Evolutionary conservation across 441 rosid genomes (phyloP).

Genomic region (Jatropha multifida): DNA sequence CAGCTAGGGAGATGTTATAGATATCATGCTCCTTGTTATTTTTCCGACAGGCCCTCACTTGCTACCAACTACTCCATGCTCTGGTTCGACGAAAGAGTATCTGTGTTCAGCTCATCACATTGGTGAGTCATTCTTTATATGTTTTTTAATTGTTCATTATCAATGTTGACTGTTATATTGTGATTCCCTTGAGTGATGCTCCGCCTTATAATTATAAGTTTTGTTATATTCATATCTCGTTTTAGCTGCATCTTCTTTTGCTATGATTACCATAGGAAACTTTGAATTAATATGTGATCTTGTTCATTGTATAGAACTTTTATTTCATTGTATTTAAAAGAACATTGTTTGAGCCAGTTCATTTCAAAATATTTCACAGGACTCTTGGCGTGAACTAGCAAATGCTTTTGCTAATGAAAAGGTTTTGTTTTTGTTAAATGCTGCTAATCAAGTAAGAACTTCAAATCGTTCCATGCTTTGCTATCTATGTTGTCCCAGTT

Average conservation of each 20-base stretch:
- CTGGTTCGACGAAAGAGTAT: conserved; percentile 80
- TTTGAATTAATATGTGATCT: background rate
- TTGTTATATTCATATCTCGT: background rate
- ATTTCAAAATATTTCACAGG: conserved; percentile 45
- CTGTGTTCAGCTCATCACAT: conserved; percentile 68
- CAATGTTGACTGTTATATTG: background rate
- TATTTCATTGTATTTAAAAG: background rate
- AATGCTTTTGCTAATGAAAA: conserved; percentile 87
- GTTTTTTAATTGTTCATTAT: background rate
- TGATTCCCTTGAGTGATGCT: background rate
- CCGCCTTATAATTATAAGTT: background rate
- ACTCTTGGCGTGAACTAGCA: conserved; percentile 86
- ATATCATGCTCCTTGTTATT: conserved; percentile 16
- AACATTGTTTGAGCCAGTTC: conserved; percentile 21
- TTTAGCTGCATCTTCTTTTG: background rate
- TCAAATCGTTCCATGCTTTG: conserved; percentile 19
- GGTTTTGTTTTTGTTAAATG: conserved; percentile 65
- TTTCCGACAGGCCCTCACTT: conserved; percentile 60
- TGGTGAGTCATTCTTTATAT: conserved; percentile 53
- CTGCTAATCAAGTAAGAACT: conserved; percentile 76
- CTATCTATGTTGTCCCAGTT: conserved; percentile 2
- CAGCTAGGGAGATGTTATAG: conserved; percentile 8
- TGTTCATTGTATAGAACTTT: background rate
- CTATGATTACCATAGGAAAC: background rate
- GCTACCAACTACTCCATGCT: conserved; percentile 78